Evolutionary conservation across 768 basidiomycete genomes (phyloP), one percentile per base, ranked within the genome.

Genomic region (Agrocybe chaxingu): DNA sequence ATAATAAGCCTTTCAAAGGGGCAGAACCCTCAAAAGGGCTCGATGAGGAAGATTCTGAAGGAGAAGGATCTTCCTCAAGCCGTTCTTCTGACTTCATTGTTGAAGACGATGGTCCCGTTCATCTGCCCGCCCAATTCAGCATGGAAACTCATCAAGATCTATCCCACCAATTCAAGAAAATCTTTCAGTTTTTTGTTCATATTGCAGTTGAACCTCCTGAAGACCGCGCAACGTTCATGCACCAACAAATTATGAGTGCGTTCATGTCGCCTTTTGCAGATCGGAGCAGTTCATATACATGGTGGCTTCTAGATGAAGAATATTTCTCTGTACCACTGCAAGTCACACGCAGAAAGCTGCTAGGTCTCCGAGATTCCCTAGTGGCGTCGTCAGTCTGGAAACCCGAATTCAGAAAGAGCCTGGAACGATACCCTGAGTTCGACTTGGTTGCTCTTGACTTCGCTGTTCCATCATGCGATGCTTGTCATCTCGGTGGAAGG

Each of bases 301-400:
- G 5, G 37, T 35, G 13, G 11, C 34, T 39, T 36, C 41, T 37
- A 78, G 82, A 70, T 56, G 81, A 87, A 47, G 76, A 84, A 51
- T 92, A 92, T 62, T 88, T 92, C 61, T 76, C 78, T 19, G 77
- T 87, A 1, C 85, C 90, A n/a, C 63, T 91, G 35, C 73, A 74
- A 41, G 74, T 81, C 1, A 70, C 79, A n/a, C 79, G 85, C 18
- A 80, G 89, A 42, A 89, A 89, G 61, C 63, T 95, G 24, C 70
- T 67, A 7, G 86, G 88, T 2, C 69, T 89, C 51, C 71, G 80
- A 50, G 88, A 92, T 61, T 87, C 89, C 1, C 68, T 90, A 10
- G 88, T 94, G 4, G 74, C 85, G 7, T 92, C 91, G n/a, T 90
- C 89, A 0, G 79, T 90, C 8, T 97, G 93, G 93, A 72, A 75